Evolutionary conservation across 352 stramenopile genomes (phyloP), one percentile per base, ranked within the genome.

Genomic region (Globisporangium acanthophoron): DNA sequence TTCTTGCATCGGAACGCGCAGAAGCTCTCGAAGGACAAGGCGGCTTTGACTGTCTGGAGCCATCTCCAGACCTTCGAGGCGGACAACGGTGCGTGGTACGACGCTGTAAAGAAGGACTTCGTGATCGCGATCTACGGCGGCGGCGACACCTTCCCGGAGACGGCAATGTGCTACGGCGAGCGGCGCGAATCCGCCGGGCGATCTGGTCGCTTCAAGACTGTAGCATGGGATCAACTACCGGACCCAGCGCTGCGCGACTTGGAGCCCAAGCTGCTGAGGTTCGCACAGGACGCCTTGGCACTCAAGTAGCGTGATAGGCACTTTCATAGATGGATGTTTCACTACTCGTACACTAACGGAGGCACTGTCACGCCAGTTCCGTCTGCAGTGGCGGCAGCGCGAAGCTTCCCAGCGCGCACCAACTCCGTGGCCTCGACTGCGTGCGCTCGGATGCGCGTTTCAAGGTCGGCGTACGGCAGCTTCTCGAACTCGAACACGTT

Each of bases 1-100:
- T 85, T 85, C 51, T 49, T 85, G 20, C 76, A 85, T 33, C 71
- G 73, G 39, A 85, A 85, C 33, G 60, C 54, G 12, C 71, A 72
- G 58, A 85, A 85, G 49, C 44, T 85, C 35, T 66, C 58, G 7
- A 64, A 65, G 18, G 37, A 59, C 5, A 57, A 64, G 18, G 52
- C 58, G 18, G 56, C 65, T 52, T n/a, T 58, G 48, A 57, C 45
- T 31, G 61, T 76, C 20, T 79, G 68, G 68, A 76, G 61, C 24
- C 68, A 79, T 35, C 43, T 79, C 47, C 68, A 79, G 68, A 54
- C 54, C 3, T 76, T 82, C 54, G 50, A 56, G 52, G 58, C 61
- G 5, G 70, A 74, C 52, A 35, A 35, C 31, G 31, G 8, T 9
- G 31, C 31, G 31, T 46, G 57, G 33, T 78, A 78, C 55, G 52